Conservation (phyloP, 306 rosid genomes). For the Begonia loranthoides region DNA sequence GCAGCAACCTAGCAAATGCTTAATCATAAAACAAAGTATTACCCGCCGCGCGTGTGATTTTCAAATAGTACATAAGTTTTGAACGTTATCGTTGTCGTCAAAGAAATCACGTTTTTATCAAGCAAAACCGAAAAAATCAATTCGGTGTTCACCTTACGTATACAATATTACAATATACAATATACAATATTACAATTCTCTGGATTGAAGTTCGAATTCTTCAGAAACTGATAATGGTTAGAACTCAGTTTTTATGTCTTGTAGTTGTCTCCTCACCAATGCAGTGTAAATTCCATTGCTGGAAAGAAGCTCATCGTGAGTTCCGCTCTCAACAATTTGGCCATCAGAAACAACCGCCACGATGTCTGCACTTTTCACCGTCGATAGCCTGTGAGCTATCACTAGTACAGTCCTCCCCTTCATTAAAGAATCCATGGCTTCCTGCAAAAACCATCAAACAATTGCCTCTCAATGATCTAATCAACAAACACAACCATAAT, state of each 20-base stretch:
- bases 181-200: no score
- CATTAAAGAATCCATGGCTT: slow-evolving; percentile 25
- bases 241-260: slow-evolving; percentile 9
- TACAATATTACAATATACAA: no score
- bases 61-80: no score
- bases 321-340: slow-evolving; percentile 20
- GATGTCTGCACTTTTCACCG: slow-evolving; percentile 18
- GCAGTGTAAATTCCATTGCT: slow-evolving; percentile 20
- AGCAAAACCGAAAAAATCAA: no score
- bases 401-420: slow-evolving; percentile 22
- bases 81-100: no score
- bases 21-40: slow-evolving; percentile 12
- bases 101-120: no score
- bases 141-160: no score
- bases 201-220: neutral
- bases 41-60: slow-evolving; percentile 29
- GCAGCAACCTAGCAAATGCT: neutral
- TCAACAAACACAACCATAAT: no score
- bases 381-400: slow-evolving; percentile 23
- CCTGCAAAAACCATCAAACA: slow-evolving; percentile 1
- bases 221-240: neutral
- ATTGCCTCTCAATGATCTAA: neutral
- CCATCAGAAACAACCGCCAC: slow-evolving; percentile 24
- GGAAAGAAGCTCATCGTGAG: slow-evolving; percentile 18
- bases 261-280: slow-evolving; percentile 21